phyloP scores from a whole-genome alignment of 139 green algal species.

The Chlorella sp. region DNA sequence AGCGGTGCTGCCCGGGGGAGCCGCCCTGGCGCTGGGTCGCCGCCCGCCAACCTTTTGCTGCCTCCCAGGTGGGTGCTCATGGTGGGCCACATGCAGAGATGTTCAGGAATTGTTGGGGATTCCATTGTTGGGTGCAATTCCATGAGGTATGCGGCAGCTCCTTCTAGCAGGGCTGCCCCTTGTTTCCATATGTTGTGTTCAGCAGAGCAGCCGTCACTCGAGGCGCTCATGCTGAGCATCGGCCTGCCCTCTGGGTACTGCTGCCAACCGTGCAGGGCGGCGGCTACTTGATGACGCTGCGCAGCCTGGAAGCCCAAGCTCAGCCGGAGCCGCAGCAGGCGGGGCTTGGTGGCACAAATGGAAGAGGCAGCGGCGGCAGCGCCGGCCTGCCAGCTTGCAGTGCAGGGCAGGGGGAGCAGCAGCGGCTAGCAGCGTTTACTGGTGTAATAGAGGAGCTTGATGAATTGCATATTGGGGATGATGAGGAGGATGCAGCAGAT shows the following conservation, averaged over 20 bases:
- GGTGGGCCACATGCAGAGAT: not conserved
- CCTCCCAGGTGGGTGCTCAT: not conserved
- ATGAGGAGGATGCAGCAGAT: not conserved
- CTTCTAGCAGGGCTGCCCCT: not conserved
- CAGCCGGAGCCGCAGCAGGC: not conserved
- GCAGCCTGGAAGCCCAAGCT: not conserved
- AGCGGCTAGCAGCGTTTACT: not conserved
- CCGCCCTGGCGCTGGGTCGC: conserved; percentile 20
- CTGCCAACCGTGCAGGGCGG: not conserved
- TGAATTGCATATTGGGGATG: not conserved
- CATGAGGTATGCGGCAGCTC: too few species aligned
- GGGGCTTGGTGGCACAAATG: too few species aligned
- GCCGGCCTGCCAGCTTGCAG: not conserved
- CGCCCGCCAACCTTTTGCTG: not conserved
- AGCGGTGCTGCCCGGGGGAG: not conserved
- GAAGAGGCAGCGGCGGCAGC: not conserved
- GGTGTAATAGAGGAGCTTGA: not conserved
- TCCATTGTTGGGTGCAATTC: too few species aligned
- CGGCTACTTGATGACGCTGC: not conserved
- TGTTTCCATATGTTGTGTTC: not conserved
- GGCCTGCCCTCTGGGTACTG: too few species aligned
- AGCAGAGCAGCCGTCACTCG: too few species aligned
- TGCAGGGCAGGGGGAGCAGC: too few species aligned
- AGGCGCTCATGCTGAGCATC: too few species aligned
- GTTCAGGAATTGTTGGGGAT: too few species aligned